Conservation (phyloP, 208 protist species). For the Herpetomonas samuelpessoai region DNA sequence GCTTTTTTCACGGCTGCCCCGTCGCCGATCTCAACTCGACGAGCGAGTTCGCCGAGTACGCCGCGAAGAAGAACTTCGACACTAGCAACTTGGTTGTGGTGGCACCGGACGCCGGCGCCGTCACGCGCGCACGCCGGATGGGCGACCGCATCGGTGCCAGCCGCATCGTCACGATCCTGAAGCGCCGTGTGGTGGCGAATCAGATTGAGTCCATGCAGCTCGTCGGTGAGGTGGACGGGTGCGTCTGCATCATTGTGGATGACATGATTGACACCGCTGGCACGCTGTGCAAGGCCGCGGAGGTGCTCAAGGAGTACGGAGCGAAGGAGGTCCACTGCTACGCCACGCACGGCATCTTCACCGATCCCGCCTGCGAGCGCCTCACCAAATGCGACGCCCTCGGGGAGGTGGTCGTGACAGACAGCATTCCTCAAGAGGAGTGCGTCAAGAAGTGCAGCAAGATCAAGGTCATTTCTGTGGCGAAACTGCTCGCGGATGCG, state of each 20-base stretch:
- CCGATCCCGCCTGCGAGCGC: constrained; percentile 89
- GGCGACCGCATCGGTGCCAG: constrained; percentile 74
- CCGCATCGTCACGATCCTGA: constrained; percentile 94
- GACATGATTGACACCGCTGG: constrained; percentile 98
- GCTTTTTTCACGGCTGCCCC: constrained; percentile 94
- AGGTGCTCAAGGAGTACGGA: constrained; percentile 93
- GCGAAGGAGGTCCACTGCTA: constrained; percentile 93
- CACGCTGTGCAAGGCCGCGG: constrained; percentile 94
- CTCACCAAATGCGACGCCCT: constrained; percentile 86
- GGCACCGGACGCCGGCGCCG: constrained; percentile 95
- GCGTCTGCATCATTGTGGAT: constrained; percentile 95
- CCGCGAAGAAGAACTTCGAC: constrained; percentile 72
- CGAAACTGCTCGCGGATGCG: constrained; percentile 84
- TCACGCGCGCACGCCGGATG: constrained; percentile 88
- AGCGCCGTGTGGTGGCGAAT: constrained; percentile 93
- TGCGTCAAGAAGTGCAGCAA: constrained; percentile 65
- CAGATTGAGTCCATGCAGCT: constrained; percentile 93
- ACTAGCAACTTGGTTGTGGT: constrained; percentile 88
- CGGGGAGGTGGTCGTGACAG: constrained; percentile 91
- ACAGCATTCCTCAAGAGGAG: constrained; percentile 90
- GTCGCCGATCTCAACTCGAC: constrained; percentile 91
- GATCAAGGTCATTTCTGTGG: constrained; percentile 85
- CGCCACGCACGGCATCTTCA: constrained; percentile 95
- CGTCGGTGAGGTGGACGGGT: constrained; percentile 95
- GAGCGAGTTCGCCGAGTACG: constrained; percentile 85